These are phyloP conservation scores for Verticillium nubilum DNA, from an alignment of 2,329 filamentous ascomycete species.

Conservation along the genomic window DNA sequence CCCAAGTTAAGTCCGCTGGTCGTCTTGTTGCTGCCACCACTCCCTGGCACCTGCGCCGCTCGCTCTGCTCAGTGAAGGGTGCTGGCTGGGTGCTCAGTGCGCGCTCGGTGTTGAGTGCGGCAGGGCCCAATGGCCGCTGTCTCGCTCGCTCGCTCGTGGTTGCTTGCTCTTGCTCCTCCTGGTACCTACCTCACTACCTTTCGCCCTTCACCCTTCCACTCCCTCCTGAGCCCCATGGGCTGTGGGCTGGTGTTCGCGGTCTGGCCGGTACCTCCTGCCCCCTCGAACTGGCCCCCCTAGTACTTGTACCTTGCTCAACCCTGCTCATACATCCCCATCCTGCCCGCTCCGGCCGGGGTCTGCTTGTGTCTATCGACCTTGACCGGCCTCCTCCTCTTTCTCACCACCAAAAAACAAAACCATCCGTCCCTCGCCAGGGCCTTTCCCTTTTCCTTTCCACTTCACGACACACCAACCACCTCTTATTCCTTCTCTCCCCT, in stretches of 20 bases:
- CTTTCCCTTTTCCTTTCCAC: slow-evolving; percentile 20
- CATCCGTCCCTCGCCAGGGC: slow-evolving; percentile 10
- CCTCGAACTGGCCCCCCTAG: not conserved
- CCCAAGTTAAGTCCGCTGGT: not conserved
- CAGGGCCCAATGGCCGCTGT: not conserved
- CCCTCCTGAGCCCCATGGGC: not conserved
- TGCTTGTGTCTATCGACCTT: not conserved
- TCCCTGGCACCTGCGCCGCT: not conserved
- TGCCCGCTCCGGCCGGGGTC: not conserved
- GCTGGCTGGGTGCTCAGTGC: not conserved
- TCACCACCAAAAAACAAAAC: slow-evolving; percentile 16
- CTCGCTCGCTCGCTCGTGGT: not conserved
- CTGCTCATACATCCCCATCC: not conserved
- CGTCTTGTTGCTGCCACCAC: not conserved
- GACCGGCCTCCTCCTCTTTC: slow-evolving; percentile 8
- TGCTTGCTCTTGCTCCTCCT: not conserved
- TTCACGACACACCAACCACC: slow-evolving; percentile 29
- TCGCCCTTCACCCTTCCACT: not conserved
- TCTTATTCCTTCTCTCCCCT: slow-evolving; percentile 12
- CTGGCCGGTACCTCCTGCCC: not conserved
- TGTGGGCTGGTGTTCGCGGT: not conserved
- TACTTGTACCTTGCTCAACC: not conserved
- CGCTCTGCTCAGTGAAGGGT: not conserved
- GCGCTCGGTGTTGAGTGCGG: not conserved
- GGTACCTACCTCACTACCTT: no score